Base-by-base conservation (phyloP, 176 grass and related monocot species). In the Carex cristatella region DNA sequence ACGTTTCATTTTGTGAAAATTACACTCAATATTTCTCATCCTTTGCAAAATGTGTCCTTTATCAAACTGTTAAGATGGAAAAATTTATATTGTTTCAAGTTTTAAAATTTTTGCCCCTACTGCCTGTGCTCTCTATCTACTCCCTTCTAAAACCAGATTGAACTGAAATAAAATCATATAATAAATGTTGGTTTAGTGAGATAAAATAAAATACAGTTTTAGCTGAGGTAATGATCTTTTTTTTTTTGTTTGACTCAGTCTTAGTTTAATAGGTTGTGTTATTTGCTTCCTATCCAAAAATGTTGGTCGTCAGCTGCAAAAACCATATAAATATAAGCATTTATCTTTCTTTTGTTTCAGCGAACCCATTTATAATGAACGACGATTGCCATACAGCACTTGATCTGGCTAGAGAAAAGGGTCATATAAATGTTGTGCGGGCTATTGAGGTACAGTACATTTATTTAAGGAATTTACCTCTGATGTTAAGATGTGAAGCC, bases 341-440 rank as follows among this genome's bases (percentile, higher is more conserved):
- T 71, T 74, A 0, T 10, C 16, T 16, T 57, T 62, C 27, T 83
- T 14, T 80, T 28, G 46, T 87, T 79, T 65, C 90, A 99, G 97
- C 91, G 83, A 95, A 94, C 82, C 97, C 93, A 3, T 99, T 87
- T 85, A 88, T 92, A 83, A 81, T 87, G 67, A 99, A 99, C 66
- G 97, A 99, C 69, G 90, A 99, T 87, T 95, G 97, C 60, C 85
- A 92, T 71, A 99, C 90, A 32, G 90, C 97, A 58, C 97, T 99
- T 91, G 97, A 96, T 71, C 32, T 99, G 88, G 91, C 97, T 71
- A 94, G 96, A 87, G 96, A 99, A 84, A 99, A 92, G 73, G 96
- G 93, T 46, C 88, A 99, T 87, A 49, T 87, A 33, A 95, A 92
- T n/a, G 91, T 99, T 63, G 91, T 99, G 42, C 84, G 93, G 2